A percentile compares a stretch with the other conserved stretches of the same genome.
phyloP scores from a whole-genome alignment of 768 basidiomycete genomes.

The Daedaleopsis sinensis region DNA sequence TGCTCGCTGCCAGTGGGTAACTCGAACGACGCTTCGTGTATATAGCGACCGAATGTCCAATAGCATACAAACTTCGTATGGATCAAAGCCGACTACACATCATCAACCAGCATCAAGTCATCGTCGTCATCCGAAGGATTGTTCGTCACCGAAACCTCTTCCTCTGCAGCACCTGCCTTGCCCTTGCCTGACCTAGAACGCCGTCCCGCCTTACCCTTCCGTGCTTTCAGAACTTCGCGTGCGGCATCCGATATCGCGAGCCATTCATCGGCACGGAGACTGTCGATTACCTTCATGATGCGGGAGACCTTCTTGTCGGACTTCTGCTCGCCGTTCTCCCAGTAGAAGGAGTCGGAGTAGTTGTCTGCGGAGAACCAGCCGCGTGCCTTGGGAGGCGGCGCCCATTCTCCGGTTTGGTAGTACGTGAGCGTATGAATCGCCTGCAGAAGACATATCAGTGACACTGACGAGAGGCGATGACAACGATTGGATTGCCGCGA shows the following conservation, averaged over 20 bases:
- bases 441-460: neutral
- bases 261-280: neutral
- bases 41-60: too few relatives aligned
- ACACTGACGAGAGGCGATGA: neutral
- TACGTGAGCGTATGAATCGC: neutral
- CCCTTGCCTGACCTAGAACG: neutral
- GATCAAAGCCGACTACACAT: too few relatives aligned
- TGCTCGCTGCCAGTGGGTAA: too few relatives aligned
- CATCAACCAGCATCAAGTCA: too few relatives aligned
- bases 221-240: neutral
- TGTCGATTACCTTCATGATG: neutral
- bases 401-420: neutral
- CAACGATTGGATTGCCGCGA: too few relatives aligned
- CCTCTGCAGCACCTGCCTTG: neutral
- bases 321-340: neutral
- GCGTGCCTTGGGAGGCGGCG: neutral
- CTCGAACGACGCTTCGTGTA: too few relatives aligned
- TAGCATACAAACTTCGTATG: too few relatives aligned
- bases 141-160: too few relatives aligned
- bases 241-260: neutral
- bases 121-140: too few relatives aligned
- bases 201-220: neutral
- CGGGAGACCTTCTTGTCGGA: neutral
- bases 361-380: conserved; percentile 1
- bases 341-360: neutral